Conservation (phyloP, 2,329 filamentous ascomycete species). For the Fusarium sp. region DNA sequence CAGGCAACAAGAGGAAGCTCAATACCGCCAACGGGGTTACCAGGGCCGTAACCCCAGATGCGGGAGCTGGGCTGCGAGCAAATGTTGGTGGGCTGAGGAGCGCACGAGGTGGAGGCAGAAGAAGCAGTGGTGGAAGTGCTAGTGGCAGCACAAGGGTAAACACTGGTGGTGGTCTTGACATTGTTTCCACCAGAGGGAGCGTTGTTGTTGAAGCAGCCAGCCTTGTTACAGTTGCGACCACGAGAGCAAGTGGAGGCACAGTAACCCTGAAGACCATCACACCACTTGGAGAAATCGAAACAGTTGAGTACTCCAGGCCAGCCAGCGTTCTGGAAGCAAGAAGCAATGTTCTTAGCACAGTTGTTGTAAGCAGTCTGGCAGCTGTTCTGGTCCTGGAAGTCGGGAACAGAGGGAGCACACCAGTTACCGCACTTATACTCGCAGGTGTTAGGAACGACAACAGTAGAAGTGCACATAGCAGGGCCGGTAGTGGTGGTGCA, state of each 20-base stretch:
- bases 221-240: slow-evolving; percentile 55
- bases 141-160: slow-evolving; percentile 49
- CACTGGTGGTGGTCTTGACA: slow-evolving; percentile 51
- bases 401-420: slow-evolving; percentile 62
- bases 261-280: slow-evolving; percentile 57
- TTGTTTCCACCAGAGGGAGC: slow-evolving; percentile 53
- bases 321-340: slow-evolving; percentile 64
- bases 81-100: slow-evolving; percentile 62
- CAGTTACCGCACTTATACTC: slow-evolving; percentile 67
- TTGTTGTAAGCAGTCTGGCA: slow-evolving; percentile 58
- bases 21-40: slow-evolving; percentile 66
- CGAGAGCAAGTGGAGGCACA: slow-evolving; percentile 54
- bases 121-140: slow-evolving; percentile 48
- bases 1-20: slow-evolving; percentile 64
- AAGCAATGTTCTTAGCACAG: slow-evolving; percentile 59
- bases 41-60: slow-evolving; percentile 74
- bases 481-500: slow-evolving; percentile 52
- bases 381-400: slow-evolving; percentile 56
- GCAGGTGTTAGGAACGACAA: slow-evolving; percentile 59
- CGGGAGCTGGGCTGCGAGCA: slow-evolving; percentile 66
- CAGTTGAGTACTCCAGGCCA: slow-evolving; percentile 62
- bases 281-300: slow-evolving; percentile 64
- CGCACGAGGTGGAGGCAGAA: slow-evolving; percentile 51
- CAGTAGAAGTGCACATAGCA: slow-evolving; percentile 61
- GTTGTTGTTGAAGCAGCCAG: slow-evolving; percentile 56